These are phyloP conservation scores for Silene noctiflora DNA, from an alignment of 179 eudicot species.

Conservation along the genomic window DNA sequence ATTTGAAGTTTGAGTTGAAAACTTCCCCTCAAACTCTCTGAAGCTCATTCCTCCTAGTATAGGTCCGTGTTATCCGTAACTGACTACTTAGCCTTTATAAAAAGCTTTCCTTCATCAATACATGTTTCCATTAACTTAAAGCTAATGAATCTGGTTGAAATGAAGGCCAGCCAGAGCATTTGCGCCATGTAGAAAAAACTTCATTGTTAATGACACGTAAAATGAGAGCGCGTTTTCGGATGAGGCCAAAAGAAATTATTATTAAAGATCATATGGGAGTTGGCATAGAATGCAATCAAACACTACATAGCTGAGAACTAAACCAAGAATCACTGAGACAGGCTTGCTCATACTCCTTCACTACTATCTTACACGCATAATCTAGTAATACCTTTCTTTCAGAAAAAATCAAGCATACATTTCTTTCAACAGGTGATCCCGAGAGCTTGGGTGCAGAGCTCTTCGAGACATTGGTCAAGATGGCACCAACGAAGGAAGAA, in stretches of 20 bases:
- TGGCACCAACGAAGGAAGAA: slow-evolving; percentile 99
- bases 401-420: slow-evolving; percentile 6
- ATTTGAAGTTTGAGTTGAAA: no score
- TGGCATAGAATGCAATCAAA: neutral
- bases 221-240: no score
- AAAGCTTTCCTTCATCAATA: neutral
- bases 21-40: neutral
- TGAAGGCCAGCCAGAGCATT: neutral
- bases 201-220: no score
- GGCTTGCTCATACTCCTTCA: neutral
- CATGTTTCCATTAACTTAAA: neutral
- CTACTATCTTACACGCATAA: neutral
- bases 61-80: neutral
- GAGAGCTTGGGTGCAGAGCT: slow-evolving; percentile 85
- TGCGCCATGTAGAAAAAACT: no score
- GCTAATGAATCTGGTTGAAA: neutral
- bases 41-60: neutral
- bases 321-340: neutral
- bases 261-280: no score
- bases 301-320: neutral
- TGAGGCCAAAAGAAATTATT: no score
- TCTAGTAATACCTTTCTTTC: neutral
- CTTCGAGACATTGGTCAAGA: slow-evolving; percentile 89
- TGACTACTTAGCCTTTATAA: neutral
- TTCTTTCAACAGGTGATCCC: slow-evolving; percentile 61